Base-by-base conservation (phyloP, 441 rosid species). In the Bruguiera hainesii region DNA sequence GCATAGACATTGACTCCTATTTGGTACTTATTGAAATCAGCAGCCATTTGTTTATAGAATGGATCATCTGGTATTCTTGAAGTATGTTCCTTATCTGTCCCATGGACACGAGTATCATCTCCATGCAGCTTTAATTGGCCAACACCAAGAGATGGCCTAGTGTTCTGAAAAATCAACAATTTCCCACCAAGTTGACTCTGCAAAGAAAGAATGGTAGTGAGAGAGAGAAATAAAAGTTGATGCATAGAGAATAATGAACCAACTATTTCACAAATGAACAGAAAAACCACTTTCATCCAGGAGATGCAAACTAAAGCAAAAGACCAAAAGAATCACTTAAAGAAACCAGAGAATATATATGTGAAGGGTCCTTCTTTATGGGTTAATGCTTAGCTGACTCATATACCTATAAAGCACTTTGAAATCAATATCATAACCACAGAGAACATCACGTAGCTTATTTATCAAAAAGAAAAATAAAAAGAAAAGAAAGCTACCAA, bases 11-110 rank as follows among this genome's bases (percentile, higher is more conserved):
- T 88, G 67, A 88, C 89, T 70, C 87, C 97, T 70, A 93, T 93
- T 86, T 93, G 98, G 78, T 74, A 85, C 85, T 96, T 96, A 66
- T 98, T 89, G 75, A 91, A 87, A 85, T 96, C 99, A 55, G 99
- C 99, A 81, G 99, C 98, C 97, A 93, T 89, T 78, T 93, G 96
- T 79, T 96, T 96, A 72, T 93, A 93, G 73, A 89, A 96, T 60
- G 86, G 84, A 77, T 96, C 98, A 79, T 96, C 99, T 60, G 98
- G 86, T 71, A 89, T 73, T 78, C 99, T 86, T 75, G 93, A 84
- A 23, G 81, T 31, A 78, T 86, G 82, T 73, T 96, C 98, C 79
- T 93, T 96, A 74, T 93, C 98, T 30, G 99, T 93, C 65, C 99
- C 99, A 84, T 93, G 91, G 61, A 85, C 82, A 67, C 96, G 94